phyloP scores from a whole-genome alignment of 352 stramenopile species.

The Phytophthora gonapodyides region DNA sequence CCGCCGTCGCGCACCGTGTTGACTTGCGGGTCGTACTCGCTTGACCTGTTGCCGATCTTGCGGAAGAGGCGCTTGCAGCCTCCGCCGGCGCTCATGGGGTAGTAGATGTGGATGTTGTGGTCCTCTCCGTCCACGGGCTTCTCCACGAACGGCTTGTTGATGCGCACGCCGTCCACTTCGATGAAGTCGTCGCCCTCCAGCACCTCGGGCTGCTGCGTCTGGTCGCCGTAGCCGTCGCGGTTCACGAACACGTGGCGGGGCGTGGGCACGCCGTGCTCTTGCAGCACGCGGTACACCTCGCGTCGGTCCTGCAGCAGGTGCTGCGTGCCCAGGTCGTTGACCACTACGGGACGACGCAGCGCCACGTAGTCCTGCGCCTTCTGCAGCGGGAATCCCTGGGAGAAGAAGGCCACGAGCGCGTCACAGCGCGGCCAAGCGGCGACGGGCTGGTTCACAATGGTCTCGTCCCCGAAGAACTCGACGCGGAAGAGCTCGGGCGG shows the following conservation, averaged over 20 bases:
- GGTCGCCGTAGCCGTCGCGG: constrained; percentile 89
- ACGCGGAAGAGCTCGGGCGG: constrained; percentile 92
- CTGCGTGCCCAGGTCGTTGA: constrained; percentile 98
- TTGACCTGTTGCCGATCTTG: constrained; percentile 93
- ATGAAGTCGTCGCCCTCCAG: constrained; percentile 83
- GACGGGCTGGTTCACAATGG: constrained; percentile 95
- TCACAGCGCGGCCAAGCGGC: constrained; percentile 95
- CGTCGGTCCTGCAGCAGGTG: constrained; percentile 95
- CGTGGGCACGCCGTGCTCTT: constrained; percentile 93
- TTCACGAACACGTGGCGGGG: constrained; percentile 95
- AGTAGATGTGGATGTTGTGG: constrained; percentile 99
- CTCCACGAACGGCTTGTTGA: constrained; percentile 99
- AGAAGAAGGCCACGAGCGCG: constrained; percentile 99
- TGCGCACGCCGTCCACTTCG: constrained; percentile 92
- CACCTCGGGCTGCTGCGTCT: constrained; percentile 41
- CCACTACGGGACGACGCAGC: constrained; percentile 93
- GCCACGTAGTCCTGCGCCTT: constrained; percentile 98
- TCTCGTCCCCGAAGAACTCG: constrained; percentile 97
- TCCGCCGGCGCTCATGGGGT: constrained; percentile 97
- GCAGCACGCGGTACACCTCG: constrained; percentile 94
- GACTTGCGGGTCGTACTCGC: constrained; percentile 95
- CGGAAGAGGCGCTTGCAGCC: constrained; percentile 99
- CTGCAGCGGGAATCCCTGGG: constrained; percentile 96
- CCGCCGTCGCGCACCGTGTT: constrained; percentile 92
- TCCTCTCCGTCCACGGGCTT: constrained; percentile 99